Base-by-base conservation (phyloP, 1,139 yeast species). In the Kodamaea suecica region DNA sequence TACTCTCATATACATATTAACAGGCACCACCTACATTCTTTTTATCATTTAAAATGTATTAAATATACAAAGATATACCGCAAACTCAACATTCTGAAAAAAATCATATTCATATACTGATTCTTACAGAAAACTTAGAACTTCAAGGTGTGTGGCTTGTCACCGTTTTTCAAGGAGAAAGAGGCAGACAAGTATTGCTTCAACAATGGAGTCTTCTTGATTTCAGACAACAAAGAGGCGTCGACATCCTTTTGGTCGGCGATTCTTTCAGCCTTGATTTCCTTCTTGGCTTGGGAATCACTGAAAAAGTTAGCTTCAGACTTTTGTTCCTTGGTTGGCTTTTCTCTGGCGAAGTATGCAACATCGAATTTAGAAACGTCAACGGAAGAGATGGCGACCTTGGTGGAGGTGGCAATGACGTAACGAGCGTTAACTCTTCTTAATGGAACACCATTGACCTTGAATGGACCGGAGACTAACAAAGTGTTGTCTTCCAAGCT, bases 381-480 rank as follows among this genome's bases (percentile, higher is more conserved):
- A 53, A 90, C 88, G 55, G 82, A 75, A 44, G 78, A 75, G 57
- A 90, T 80, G 55, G 79, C 71, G 60, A 92, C 86, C 70, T 78
- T 74, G 73, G 98, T 92, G 56, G 97, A 88, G 66, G 98, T 94
- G 62, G 97, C 98, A 75, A 92, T 92, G 61, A 92, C 97, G 77
- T 92, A 94, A 73, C 96, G 88, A 60, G 97, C 83, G 73, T 92
- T 92, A 55, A 92, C 97, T 82, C 98, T 87, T 83, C 97, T 87
- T 71, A 92, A 83, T 72, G 99, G 98, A 57, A 92, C 99, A 80
- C 98, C 98, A 76, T 94, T 94, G 63, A 92, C 87, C 84, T 92
- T 94, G 95, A 92, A 94, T 66, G 99, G 99, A 69, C 99, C 99
- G 48, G 97, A 76, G 53, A 92, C 96, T 68, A 92, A 85, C 65